phyloP scores from a whole-genome alignment of 2,329 filamentous ascomycete species.

The Fusarium chlamydosporum region DNA sequence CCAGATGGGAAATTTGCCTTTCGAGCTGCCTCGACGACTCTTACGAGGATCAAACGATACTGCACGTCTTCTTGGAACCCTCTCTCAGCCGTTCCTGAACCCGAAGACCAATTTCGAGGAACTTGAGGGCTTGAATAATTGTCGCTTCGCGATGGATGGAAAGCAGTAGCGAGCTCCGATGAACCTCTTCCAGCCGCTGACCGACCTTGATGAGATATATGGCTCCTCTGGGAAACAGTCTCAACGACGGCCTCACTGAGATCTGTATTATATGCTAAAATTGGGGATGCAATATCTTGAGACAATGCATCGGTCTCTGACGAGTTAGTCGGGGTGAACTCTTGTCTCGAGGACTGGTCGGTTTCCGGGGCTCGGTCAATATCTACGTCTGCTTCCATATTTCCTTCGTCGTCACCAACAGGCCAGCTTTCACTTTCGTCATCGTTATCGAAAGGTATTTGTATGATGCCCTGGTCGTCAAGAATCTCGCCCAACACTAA shows the following conservation, averaged over 20 bases:
- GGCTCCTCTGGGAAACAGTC: constrained; percentile 3
- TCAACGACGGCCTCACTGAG: constrained; percentile 11
- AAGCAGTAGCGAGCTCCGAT: background rate
- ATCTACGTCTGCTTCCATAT: background rate
- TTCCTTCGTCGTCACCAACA: background rate
- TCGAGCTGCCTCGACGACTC: constrained; percentile 30
- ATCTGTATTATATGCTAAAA: background rate
- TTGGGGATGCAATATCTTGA: fast-evolving
- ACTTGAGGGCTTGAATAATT: background rate
- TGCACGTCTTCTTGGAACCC: constrained; percentile 3
- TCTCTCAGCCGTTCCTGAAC: no score
- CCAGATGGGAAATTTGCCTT: constrained; percentile 20
- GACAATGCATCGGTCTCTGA: background rate
- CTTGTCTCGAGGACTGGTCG: constrained; percentile 2
- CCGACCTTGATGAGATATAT: constrained; percentile 5
- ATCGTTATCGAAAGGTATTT: constrained; percentile 22
- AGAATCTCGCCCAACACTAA: constrained; percentile 27
- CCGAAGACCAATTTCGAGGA: background rate
- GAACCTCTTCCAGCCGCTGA: background rate
- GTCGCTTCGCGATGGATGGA: background rate
- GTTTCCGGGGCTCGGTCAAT: background rate
- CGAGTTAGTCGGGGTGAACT: constrained; percentile 15
- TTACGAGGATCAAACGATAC: constrained; percentile 26
- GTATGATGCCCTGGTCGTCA: constrained; percentile 37
- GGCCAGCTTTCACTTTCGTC: background rate